Conservation (phyloP, 345 rosid species). For the Hibiscus mutabilis region DNA sequence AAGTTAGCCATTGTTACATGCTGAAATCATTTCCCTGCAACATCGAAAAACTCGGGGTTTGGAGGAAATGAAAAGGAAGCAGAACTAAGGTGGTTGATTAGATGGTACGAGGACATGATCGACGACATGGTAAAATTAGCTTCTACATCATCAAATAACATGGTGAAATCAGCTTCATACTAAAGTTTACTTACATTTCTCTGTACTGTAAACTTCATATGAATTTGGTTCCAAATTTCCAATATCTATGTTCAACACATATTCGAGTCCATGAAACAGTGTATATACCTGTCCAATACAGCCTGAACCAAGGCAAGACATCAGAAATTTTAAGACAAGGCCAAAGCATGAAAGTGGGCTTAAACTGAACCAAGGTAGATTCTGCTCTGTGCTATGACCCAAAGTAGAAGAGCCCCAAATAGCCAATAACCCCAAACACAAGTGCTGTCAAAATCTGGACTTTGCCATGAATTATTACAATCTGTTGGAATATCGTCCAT, state of each 20-base stretch:
- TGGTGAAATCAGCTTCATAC: neutral
- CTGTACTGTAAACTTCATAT: too few species aligned
- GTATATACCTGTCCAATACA: neutral
- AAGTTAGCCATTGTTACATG: constrained; percentile 24
- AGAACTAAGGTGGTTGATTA: too few species aligned
- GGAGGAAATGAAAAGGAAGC: constrained; percentile 12
- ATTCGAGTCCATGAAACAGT: neutral
- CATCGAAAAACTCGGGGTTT: constrained; percentile 2
- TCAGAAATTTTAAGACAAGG: neutral
- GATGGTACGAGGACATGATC: too few species aligned
- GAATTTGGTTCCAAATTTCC: too few species aligned
- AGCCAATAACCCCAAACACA: neutral
- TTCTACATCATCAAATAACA: neutral
- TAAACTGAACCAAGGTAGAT: neutral
- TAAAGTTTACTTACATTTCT: neutral
- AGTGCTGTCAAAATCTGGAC: neutral
- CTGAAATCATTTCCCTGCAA: constrained; percentile 18
- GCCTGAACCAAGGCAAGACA: neutral
- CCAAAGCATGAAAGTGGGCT: neutral
- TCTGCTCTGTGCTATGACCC: neutral
- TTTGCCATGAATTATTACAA: neutral
- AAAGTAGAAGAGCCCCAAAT: too few species aligned
- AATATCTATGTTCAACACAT: too few species aligned
- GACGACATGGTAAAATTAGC: too few species aligned
- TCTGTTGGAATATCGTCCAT: neutral